A percentile compares a stretch with the other conserved stretches of the same genome.
phyloP scores from a whole-genome alignment of 148 eudicot species.

The Chenopodium berlandieri region DNA sequence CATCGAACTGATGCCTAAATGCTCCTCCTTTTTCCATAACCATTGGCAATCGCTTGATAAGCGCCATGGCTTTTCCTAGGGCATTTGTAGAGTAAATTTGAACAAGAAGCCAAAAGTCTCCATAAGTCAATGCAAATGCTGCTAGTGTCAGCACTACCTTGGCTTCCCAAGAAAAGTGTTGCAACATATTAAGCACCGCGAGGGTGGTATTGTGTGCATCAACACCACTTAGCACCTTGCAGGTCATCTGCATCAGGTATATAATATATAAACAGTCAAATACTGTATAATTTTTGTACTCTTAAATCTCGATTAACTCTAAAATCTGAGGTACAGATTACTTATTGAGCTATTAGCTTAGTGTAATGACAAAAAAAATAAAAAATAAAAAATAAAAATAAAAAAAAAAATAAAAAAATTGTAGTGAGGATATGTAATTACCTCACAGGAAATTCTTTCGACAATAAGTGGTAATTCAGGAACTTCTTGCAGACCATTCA shows the following conservation, averaged over 20 bases:
- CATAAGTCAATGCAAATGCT: constrained; percentile 45
- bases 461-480: constrained; percentile 33
- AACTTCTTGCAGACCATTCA: constrained; percentile 18
- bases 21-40: constrained; percentile 28
- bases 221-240: constrained; percentile 35
- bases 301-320: background rate
- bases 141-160: constrained; percentile 46
- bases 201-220: constrained; percentile 40
- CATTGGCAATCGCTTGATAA: constrained; percentile 37
- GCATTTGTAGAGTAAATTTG: constrained; percentile 39
- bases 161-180: constrained; percentile 49
- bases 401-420: background rate
- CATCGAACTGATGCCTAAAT: constrained; percentile 36
- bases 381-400: too few species aligned
- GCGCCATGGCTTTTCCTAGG: constrained; percentile 50
- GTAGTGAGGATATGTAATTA: background rate
- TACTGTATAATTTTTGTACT: too few species aligned
- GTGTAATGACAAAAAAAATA: too few species aligned
- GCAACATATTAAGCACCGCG: constrained; percentile 31
- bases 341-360: too few species aligned
- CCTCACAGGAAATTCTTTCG: constrained; percentile 34
- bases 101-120: constrained; percentile 54
- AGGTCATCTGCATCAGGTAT: constrained; percentile 32
- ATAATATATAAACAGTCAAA: background rate
- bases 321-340: too few species aligned